Percentiles rank a stretch among this genome's conserved stretches.
Conservation (phyloP, 1,139 yeast species). For the Blastobotrys aristatus region DNA sequence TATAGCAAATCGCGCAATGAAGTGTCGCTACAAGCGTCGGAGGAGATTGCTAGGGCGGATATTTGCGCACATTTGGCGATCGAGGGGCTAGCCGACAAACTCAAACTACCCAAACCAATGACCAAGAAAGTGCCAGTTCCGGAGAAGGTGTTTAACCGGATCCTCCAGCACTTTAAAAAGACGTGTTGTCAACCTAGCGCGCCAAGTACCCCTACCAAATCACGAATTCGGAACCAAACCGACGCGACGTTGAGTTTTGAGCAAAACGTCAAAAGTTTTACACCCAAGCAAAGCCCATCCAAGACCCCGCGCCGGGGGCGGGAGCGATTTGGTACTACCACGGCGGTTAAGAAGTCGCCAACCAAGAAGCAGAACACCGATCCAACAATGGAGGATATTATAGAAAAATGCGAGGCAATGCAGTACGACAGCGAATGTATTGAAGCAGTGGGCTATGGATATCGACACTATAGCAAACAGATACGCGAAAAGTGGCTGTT, state of each 20-base stretch:
- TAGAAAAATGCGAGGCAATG: slow-evolving; percentile 23
- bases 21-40: slow-evolving; percentile 27
- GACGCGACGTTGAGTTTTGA: slow-evolving; percentile 6
- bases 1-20: slow-evolving; percentile 21
- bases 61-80: slow-evolving; percentile 33
- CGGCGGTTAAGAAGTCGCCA: slow-evolving; percentile 6
- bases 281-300: slow-evolving; percentile 12
- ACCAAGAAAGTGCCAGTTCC: slow-evolving; percentile 30
- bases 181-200: slow-evolving; percentile 14
- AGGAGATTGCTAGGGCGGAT: slow-evolving; percentile 33
- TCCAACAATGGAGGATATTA: slow-evolving; percentile 23
- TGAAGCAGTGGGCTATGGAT: slow-evolving; percentile 32
- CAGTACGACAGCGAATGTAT: slow-evolving; percentile 23
- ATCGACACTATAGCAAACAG: slow-evolving; percentile 29
- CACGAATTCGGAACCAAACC: slow-evolving; percentile 1
- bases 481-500: slow-evolving; percentile 38
- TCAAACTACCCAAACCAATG: slow-evolving; percentile 26
- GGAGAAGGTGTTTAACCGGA: slow-evolving; percentile 26
- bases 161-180: slow-evolving; percentile 25
- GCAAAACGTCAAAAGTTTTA: neutral
- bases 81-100: slow-evolving; percentile 23
- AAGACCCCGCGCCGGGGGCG: slow-evolving; percentile 9
- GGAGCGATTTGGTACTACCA: slow-evolving; percentile 7
- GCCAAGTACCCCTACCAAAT: slow-evolving; percentile 13
- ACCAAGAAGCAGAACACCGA: slow-evolving; percentile 13